Base-by-base conservation (phyloP, 148 eudicot genomes). In the Oxyria digyna region DNA sequence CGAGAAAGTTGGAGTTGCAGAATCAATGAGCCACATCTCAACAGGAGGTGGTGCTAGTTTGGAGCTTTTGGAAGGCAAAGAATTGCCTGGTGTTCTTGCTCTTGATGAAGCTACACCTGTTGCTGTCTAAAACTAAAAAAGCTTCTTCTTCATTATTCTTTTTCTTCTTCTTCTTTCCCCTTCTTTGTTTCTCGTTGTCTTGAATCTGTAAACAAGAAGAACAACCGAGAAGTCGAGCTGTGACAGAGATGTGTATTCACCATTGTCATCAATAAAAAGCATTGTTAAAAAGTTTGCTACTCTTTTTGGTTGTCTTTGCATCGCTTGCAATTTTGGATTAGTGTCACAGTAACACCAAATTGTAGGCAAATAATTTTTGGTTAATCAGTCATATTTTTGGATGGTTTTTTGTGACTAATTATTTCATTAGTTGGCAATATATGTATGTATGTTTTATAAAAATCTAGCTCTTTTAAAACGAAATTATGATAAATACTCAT, bases 21-120 rank as follows among this genome's bases (percentile, higher is more conserved):
- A 84, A 64, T 76, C 86, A 46, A 91, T 91, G 96, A 91, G 96
- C 83, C 97, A 91, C 77, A 91, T 91, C 68, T 91, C 97, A 37
- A 91, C 96, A 2, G 96, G 97, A 13, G 97, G 97, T 70, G 97
- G 97, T 77, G 97, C 96, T 70, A 89, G 96, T 75, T 85, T 91
- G 85, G 97, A 91, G 84, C 77, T 91, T 62, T 78, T 91, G 79
- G 96, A 91, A 81, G 97, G 97, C 69, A 91, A 91, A 85, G 78
- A 80, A 32, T 88, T 89, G 72, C 97, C 97, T 3, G 96, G 96
- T 42, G 96, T 91, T 14, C 78, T 87, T 38, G 96, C 97, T 64
- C 90, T 91, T 21, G 85, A 91, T 35, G 97, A 91, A 76, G 96
- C 96, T 21, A 71, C 67, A 27, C 85, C 82, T 6, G 84, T 86